Evolutionary conservation across 345 rosid genomes (phyloP), one percentile per base, ranked within the genome.

Genomic region (Lepidium aucheri): DNA sequence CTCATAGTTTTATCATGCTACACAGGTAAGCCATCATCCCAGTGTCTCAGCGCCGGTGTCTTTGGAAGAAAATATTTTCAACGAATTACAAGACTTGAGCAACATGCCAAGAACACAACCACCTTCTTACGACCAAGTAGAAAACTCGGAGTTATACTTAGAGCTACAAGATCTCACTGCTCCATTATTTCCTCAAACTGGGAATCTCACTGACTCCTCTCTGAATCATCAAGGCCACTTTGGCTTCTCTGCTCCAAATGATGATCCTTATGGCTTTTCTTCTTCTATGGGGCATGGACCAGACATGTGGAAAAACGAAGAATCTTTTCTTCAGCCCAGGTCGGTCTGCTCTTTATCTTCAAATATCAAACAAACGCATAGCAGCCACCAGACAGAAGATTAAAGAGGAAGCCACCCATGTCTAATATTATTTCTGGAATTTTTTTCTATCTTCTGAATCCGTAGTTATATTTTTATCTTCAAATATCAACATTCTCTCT

Each of bases 111-210:
- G 43, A 49, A 8, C 58, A 38, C 32, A 6, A 28, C n/a, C 8
- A n/a, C 42, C 59, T 52, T 53, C 73, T 1, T 67, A n/a, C 45
- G 77, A 67, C 66, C 58, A n/a, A 16, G 5, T 74, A 18, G 73
- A 74, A 30, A 60, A 61, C 58, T 74, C 68, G 12, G 68, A 67
- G 64, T 18, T 68, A 6, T 74, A 14, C 53, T 53, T 74, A 11
- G 73, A 74, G 53, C 68, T 74, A 6, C 64, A 60, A 5, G 77
- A 74, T 32, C 68, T 74, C 49, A 73, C 63, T n/a, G 44, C 42
- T 60, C 67, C 68, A 52, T 10, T 66, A 67, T 11, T 20, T 40
- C 44, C 63, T 52, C 38, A 60, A 44, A 26, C 6, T 24, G 67
- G 36, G 20, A 59, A 49, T 66, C 43, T 38, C 53, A 52, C 6